These are phyloP conservation scores for Millerozyma miso DNA, from an alignment of 805 yeast genomes.

Conservation along the genomic window DNA sequence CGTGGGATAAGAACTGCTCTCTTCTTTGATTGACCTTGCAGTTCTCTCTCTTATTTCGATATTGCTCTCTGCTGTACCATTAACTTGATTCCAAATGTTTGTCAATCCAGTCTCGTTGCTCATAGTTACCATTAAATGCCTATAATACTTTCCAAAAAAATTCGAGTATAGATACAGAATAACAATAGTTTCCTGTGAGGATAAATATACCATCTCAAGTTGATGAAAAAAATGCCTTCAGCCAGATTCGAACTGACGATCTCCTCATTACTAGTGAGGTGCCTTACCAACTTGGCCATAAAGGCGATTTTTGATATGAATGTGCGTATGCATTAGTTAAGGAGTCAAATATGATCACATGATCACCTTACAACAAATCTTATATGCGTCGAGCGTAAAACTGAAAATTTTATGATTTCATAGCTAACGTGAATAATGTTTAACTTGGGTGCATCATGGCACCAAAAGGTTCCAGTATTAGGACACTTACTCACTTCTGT, in stretches of 20 bases:
- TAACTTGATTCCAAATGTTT: conserved; percentile 22
- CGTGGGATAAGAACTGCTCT: conserved; percentile 26
- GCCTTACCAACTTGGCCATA: conserved; percentile 40
- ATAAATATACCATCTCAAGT: too few relatives aligned
- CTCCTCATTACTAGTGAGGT: conserved; percentile 41
- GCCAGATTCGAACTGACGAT: conserved; percentile 37
- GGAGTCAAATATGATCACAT: background rate
- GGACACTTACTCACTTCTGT: conserved; percentile 3
- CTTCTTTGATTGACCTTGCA: conserved; percentile 17
- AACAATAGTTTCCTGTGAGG: too few relatives aligned
- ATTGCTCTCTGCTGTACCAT: conserved; percentile 26
- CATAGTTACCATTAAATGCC: background rate
- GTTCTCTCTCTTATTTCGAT: conserved; percentile 19
- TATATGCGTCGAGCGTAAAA: conserved; percentile 1
- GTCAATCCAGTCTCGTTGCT: background rate
- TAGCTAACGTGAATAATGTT: conserved; percentile 6
- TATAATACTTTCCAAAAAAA: too few relatives aligned
- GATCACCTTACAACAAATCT: background rate
- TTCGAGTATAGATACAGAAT: too few relatives aligned
- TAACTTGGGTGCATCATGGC: conserved; percentile 5
- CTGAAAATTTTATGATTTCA: background rate
- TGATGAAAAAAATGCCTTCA: conserved; percentile 22
- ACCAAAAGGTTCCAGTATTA: conserved; percentile 2
- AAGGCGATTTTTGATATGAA: conserved; percentile 14
- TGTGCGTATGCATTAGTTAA: background rate